A percentile compares a stretch with the other conserved stretches of the same genome.
Evolutionary conservation across 2,329 filamentous ascomycete genomes (phyloP).

Genomic region (Aschersonia sp.): DNA sequence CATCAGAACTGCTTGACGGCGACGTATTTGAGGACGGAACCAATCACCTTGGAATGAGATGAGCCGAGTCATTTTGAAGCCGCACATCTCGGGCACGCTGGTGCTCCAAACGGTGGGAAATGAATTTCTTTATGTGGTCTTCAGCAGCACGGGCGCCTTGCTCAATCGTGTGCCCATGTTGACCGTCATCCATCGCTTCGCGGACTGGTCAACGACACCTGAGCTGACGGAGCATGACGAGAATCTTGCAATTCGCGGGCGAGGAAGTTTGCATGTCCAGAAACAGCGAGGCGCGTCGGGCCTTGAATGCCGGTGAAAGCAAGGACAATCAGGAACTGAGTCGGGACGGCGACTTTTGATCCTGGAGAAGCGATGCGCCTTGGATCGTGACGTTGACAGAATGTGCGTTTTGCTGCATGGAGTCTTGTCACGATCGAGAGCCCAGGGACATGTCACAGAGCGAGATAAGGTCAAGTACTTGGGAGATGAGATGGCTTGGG

Average conservation of each 20-base stretch:
- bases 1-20: neutral
- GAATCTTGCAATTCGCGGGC: neutral
- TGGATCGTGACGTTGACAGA: too few species aligned
- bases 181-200: conserved; percentile 25
- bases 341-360: too few species aligned
- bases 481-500: too few species aligned
- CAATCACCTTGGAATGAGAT: conserved; percentile 28
- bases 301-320: too few species aligned
- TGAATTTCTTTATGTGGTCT: conserved; percentile 7
- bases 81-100: conserved; percentile 8
- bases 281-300: too few species aligned
- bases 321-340: too few species aligned
- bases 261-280: too few species aligned
- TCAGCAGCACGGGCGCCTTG: conserved; percentile 16
- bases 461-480: neutral
- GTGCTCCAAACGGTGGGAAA: neutral
- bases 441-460: neutral
- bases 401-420: too few species aligned
- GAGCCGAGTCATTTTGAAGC: conserved; percentile 23
- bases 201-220: neutral
- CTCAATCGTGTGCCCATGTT: conserved; percentile 21
- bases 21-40: neutral
- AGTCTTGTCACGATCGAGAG: too few species aligned
- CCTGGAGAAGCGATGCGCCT: too few species aligned
- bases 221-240: neutral